Evolutionary conservation across 176 grass and related monocot species (phyloP).

Genomic region (Aegilops tauschii): DNA sequence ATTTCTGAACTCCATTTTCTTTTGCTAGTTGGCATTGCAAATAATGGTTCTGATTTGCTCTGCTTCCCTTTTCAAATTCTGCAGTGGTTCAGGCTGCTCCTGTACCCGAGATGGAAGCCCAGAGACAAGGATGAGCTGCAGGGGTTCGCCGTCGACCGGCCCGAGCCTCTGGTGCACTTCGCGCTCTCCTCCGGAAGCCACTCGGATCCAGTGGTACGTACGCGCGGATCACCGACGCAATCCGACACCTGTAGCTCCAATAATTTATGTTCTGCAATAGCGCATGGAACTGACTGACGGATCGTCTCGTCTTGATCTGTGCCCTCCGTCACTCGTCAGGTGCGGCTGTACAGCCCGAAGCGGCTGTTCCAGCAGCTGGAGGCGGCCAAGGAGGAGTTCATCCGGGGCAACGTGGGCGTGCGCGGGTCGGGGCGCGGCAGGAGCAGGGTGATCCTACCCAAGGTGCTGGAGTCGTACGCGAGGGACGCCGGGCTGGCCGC

Average conservation of each 20-base stretch:
- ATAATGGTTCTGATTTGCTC: neutral
- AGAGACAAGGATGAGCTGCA: conserved; percentile 70
- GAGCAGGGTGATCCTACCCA: conserved; percentile 57
- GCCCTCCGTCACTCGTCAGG: conserved; percentile 21
- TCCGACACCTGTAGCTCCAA: too few relatives aligned
- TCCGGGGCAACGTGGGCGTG: conserved; percentile 56
- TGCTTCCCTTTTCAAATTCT: neutral
- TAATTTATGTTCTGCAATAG: too few relatives aligned
- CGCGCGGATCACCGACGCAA: too few relatives aligned
- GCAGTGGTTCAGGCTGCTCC: conserved; percentile 71
- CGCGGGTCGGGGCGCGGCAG: conserved; percentile 30
- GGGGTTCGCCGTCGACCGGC: conserved; percentile 50
- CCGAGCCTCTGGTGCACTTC: conserved; percentile 84
- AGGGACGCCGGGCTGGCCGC: conserved; percentile 55
- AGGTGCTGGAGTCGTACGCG: conserved; percentile 57
- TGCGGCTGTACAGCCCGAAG: conserved; percentile 69
- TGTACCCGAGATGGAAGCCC: conserved; percentile 66
- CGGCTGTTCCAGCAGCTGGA: conserved; percentile 68
- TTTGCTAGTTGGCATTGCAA: neutral
- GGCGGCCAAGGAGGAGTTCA: conserved; percentile 74
- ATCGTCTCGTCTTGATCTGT: neutral
- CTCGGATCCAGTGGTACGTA: conserved; percentile 75
- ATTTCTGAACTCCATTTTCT: neutral
- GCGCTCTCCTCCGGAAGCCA: conserved; percentile 75
- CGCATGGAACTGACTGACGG: neutral